Evolutionary conservation across 1,284 basidiomycete genomes (phyloP).

Genomic region (Cryptococcus deneoformans): DNA sequence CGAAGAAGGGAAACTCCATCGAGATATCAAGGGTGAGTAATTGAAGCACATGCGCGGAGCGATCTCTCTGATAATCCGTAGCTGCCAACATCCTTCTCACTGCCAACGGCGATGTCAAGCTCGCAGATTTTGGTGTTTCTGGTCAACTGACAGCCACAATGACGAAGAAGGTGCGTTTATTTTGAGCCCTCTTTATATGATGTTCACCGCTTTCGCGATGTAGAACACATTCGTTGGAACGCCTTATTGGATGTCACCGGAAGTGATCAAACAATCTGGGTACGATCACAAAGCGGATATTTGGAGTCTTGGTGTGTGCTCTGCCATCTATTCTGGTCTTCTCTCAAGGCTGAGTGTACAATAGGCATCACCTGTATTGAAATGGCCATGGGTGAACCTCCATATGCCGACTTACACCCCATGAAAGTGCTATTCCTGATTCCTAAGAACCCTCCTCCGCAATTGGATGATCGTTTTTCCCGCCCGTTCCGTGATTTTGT

Average conservation of each 20-base stretch:
- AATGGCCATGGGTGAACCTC: slow-evolving; percentile 94
- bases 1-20: slow-evolving; percentile 92
- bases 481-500: slow-evolving; percentile 95
- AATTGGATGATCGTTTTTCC: slow-evolving; percentile 81
- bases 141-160: slow-evolving; percentile 96
- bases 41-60: background rate
- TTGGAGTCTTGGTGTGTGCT: slow-evolving; percentile 70
- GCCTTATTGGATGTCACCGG: slow-evolving; percentile 98
- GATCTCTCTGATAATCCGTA: background rate
- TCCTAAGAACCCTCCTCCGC: slow-evolving; percentile 93
- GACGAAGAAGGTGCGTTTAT: slow-evolving; percentile 71
- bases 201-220: background rate
- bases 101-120: slow-evolving; percentile 89
- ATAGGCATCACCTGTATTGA: slow-evolving; percentile 88
- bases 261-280: slow-evolving; percentile 99
- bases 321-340: background rate
- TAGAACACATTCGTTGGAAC: slow-evolving; percentile 95
- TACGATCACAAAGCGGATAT: slow-evolving; percentile 99
- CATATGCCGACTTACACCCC: slow-evolving; percentile 95
- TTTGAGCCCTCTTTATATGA: background rate
- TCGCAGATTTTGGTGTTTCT: slow-evolving; percentile 98
- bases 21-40: slow-evolving; percentile 89
- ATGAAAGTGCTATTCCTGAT: slow-evolving; percentile 99
- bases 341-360: slow-evolving; percentile 4
- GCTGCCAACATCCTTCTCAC: slow-evolving; percentile 70